Evolutionary conservation across 495 filamentous ascomycete species (phyloP).

Genomic region (Aeminium ludgeri): DNA sequence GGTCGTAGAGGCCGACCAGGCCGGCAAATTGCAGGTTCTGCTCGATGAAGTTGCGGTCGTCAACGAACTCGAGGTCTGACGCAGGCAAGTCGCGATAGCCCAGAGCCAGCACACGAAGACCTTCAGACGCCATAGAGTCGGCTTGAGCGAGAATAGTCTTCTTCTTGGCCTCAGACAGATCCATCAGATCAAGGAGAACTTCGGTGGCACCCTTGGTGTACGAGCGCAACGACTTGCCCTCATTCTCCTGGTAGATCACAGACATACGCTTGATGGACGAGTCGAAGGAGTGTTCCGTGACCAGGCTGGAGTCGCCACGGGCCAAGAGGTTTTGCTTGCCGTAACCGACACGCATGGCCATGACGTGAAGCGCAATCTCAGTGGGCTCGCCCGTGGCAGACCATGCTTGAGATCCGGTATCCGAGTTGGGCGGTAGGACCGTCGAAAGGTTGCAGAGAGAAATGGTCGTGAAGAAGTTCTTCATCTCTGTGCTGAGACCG

Average conservation of each 20-base stretch:
- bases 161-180: conserved; percentile 24
- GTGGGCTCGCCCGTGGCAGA: conserved; percentile 36
- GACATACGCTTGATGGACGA: conserved; percentile 42
- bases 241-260: conserved; percentile 30
- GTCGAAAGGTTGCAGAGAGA: conserved; percentile 19
- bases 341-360: conserved; percentile 31
- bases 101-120: conserved; percentile 40
- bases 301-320: conserved; percentile 23
- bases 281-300: conserved; percentile 41
- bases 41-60: conserved; percentile 36
- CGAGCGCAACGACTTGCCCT: conserved; percentile 24
- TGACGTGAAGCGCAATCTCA: conserved; percentile 38
- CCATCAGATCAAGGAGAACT: conserved; percentile 31
- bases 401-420: conserved; percentile 19
- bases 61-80: conserved; percentile 16
- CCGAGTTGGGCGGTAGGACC: conserved; percentile 2
- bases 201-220: conserved; percentile 44
- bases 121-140: conserved; percentile 36
- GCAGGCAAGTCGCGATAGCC: conserved; percentile 26
- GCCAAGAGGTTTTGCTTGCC: conserved; percentile 33
- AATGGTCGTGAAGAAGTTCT: conserved; percentile 20
- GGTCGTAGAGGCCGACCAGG: conserved; percentile 54
- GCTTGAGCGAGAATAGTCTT: conserved; percentile 27
- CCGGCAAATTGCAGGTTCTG: conserved; percentile 43
- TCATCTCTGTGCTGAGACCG: conserved; percentile 17